Conservation (phyloP, 108 stramenopile species). For the Epithemia pelagica region DNA sequence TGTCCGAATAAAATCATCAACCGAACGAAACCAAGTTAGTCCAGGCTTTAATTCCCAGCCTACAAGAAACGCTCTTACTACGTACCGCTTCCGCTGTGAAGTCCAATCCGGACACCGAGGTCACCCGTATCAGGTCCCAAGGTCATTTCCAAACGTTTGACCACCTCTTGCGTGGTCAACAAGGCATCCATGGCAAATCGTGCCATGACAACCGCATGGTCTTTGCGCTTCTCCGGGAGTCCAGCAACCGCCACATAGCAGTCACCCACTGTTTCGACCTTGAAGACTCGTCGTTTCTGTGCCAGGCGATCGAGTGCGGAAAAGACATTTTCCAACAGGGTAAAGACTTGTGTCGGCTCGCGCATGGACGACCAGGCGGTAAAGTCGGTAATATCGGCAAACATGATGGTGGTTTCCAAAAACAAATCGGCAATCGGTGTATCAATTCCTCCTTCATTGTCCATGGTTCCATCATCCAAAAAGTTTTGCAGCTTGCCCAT, state of each 20-base stretch:
- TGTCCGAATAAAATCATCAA: neutral
- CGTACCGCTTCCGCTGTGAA: neutral
- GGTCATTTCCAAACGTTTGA: slow-evolving; percentile 5
- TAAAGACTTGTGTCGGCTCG: slow-evolving; percentile 29
- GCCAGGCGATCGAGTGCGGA: slow-evolving; percentile 25
- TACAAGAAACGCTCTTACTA: neutral
- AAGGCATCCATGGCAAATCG: slow-evolving; percentile 25
- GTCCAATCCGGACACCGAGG: neutral
- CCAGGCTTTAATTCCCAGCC: neutral
- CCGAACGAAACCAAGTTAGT: neutral
- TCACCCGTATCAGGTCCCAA: slow-evolving; percentile 7
- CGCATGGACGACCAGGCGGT: slow-evolving; percentile 14
- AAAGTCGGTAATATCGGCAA: slow-evolving; percentile 9
- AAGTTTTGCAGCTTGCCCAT: neutral
- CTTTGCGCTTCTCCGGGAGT: slow-evolving; percentile 6
- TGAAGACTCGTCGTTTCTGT: slow-evolving; percentile 15
- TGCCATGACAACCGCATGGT: slow-evolving; percentile 21
- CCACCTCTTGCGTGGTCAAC: slow-evolving; percentile 13
- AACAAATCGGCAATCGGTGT: slow-evolving; percentile 13
- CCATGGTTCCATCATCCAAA: neutral
- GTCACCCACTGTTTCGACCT: slow-evolving; percentile 32
- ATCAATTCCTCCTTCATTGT: neutral
- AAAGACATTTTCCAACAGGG: slow-evolving; percentile 25
- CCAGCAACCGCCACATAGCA: slow-evolving; percentile 25
- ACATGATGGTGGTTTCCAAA: slow-evolving; percentile 7